Evolutionary conservation across 768 basidiomycete genomes (phyloP), one percentile per base, ranked within the genome.

Genomic region (Cystobasidium ongulense): DNA sequence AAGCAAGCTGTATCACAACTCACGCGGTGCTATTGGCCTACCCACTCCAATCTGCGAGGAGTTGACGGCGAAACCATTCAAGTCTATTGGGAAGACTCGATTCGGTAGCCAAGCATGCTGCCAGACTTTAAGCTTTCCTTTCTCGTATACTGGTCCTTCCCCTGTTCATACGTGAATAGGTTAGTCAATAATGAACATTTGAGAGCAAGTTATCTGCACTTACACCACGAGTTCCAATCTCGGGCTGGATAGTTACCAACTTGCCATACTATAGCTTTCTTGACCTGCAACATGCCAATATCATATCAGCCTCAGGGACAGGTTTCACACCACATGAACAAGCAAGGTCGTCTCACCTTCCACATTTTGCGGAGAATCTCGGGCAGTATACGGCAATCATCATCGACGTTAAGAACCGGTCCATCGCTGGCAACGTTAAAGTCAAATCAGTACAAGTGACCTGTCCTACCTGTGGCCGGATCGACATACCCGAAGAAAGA

Each of bases 51-150:
- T 71, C 31, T 71, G 52, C 53, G 68, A 71, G 3, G 68, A 71
- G 31, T 71, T 71, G 68, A 71, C 54, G 11, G 68, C 68, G 31
- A 71, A 71, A 15, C 68, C 68, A 29, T 71, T 71, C 52, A 71
- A 17, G 25, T 71, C 68, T 8, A 71, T 71, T 8, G 68, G 68
- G 68, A 71, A 71, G 53, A 71, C 68, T 29, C 68, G 53, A 39
- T 71, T 54, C 8, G 68, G 68, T 36, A 57, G 15, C 68, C 68
- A 71, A 29, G 53, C 54, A 43, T 57, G 33, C 21, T 71, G 53
- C 68, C 68, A 71, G 18, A 13, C 31, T 43, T 29, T 36, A 21
- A 71, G 50, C 21, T 71, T 71, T 13, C 68, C 68, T 7, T 71
- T 71, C 43, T 71, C 68, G 36, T 31, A 71, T 1, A 71, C 33